A percentile compares a stretch with the other conserved stretches of the same genome.
Evolutionary conservation across 345 rosid genomes (phyloP).

Genomic region (Aurinia saxatilis): DNA sequence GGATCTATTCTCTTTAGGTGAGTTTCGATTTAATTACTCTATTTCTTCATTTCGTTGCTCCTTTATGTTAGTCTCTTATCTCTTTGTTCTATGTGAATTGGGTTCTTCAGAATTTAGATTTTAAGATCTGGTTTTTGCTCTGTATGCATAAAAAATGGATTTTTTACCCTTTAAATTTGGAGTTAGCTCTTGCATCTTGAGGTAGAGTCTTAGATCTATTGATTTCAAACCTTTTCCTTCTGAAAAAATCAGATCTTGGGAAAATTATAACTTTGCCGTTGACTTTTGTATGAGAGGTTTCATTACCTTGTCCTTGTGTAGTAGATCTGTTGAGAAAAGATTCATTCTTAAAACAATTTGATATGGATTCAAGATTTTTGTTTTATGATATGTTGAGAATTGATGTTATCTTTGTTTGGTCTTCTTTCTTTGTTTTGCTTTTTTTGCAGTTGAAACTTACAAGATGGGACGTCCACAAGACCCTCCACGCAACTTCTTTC

Average conservation of each 20-base stretch:
- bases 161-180: not conserved
- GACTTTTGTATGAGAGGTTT: not conserved
- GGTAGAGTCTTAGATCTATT: constrained; percentile 16
- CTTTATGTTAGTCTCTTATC: too few species aligned
- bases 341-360: not conserved
- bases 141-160: not conserved
- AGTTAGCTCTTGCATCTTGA: not conserved
- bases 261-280: not conserved
- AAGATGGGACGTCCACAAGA: constrained; percentile 27
- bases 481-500: constrained; percentile 29
- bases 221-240: not conserved
- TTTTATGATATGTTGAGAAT: not conserved
- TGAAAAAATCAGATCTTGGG: not conserved
- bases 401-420: not conserved
- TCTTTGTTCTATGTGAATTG: too few species aligned
- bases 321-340: not conserved
- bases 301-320: not conserved
- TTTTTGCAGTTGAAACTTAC: not conserved
- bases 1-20: constrained; percentile 16
- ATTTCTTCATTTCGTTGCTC: too few species aligned
- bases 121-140: constrained; percentile 3
- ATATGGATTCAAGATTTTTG: not conserved
- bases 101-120: not conserved
- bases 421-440: not conserved
- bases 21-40: not conserved